Evolutionary conservation across 495 filamentous ascomycete species (phyloP).

Genomic region (Xylaria longipes): DNA sequence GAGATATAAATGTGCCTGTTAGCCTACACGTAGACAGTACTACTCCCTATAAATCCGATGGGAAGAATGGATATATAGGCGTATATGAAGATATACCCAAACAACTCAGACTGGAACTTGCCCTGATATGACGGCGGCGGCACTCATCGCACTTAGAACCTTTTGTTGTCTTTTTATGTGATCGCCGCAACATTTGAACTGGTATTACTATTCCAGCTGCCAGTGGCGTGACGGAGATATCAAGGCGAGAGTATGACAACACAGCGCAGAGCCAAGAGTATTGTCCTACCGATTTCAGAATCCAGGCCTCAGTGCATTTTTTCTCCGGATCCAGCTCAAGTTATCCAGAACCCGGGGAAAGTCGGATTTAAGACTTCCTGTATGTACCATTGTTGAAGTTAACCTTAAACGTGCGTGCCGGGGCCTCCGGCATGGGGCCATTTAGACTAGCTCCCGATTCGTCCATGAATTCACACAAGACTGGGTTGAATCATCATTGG

Average conservation of each 20-base stretch:
- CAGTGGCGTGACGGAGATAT: not conserved
- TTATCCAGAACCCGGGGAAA: not conserved
- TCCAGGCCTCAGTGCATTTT: too few species aligned
- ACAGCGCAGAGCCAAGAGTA: not conserved
- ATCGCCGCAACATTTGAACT: conserved; percentile 20
- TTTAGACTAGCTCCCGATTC: not conserved
- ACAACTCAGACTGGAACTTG: conserved; percentile 14
- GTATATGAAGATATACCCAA: not conserved
- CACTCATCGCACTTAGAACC: conserved; percentile 22
- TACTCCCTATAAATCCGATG: not conserved
- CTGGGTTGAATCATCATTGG: not conserved
- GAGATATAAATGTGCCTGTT: not conserved
- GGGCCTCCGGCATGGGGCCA: not conserved
- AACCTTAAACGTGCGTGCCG: not conserved
- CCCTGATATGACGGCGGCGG: conserved; percentile 23
- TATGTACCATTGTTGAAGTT: not conserved
- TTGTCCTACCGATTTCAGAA: not conserved
- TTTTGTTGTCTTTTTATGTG: conserved; percentile 24
- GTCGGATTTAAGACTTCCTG: conserved; percentile 1
- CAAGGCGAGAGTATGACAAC: not conserved
- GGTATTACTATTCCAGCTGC: not conserved
- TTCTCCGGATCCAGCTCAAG: not conserved
- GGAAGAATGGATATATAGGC: not conserved
- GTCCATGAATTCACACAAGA: not conserved
- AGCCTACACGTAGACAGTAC: not conserved